Evolutionary conservation across 331 rosid genomes (phyloP).

Genomic region (Rosa hybrid): DNA sequence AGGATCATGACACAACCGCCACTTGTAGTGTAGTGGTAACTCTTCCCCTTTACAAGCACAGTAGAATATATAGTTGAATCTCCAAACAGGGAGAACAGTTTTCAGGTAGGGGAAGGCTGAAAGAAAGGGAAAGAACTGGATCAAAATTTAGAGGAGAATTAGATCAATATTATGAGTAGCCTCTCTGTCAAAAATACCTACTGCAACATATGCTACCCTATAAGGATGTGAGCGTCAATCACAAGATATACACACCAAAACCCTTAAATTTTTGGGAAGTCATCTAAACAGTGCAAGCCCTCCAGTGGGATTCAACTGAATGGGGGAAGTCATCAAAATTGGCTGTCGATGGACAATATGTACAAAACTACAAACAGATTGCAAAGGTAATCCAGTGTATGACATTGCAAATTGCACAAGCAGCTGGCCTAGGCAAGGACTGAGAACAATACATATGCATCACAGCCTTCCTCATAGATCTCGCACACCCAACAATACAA

Average conservation of each 20-base stretch:
- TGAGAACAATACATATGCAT: neutral
- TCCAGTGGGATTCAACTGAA: neutral
- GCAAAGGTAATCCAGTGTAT: neutral
- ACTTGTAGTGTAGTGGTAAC: neutral
- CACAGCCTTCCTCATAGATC: neutral
- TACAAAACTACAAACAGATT: neutral
- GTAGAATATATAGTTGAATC: neutral
- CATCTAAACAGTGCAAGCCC: neutral
- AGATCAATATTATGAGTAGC: neutral
- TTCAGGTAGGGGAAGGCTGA: neutral
- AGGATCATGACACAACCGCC: neutral
- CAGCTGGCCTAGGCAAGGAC: neutral
- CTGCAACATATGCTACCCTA: neutral
- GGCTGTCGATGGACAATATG: neutral
- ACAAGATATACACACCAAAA: neutral
- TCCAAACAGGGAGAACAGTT: neutral
- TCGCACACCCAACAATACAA: neutral
- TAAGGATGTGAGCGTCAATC: neutral
- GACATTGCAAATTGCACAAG: neutral
- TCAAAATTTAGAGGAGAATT: neutral
- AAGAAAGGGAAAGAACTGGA: neutral
- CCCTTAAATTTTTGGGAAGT: too few relatives aligned
- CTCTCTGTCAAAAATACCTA: neutral
- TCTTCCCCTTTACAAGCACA: neutral
- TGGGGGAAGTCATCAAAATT: slow-evolving; percentile 9